These are phyloP conservation scores for Aspergillus sp. DNA, from an alignment of 2,329 filamentous ascomycete species.

Conservation along the genomic window DNA sequence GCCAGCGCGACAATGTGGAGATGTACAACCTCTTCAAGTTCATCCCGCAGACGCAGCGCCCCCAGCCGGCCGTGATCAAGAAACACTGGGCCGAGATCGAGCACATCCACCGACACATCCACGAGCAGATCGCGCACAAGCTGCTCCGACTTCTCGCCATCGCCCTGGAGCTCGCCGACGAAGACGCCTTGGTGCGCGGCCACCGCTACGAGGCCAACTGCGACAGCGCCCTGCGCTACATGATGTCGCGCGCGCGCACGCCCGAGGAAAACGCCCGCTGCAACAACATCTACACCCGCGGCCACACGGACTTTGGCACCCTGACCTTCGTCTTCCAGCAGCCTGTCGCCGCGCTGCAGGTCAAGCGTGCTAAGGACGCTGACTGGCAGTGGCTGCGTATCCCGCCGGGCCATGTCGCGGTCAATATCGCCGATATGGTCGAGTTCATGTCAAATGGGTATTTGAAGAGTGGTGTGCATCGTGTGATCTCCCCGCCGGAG, in stretches of 20 bases:
- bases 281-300: constrained; percentile 29
- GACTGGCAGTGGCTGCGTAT: constrained; percentile 52
- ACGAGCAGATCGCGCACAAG: constrained; percentile 55
- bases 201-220: constrained; percentile 58
- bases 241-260: constrained; percentile 54
- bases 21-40: constrained; percentile 64
- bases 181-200: constrained; percentile 54
- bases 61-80: constrained; percentile 49
- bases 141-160: constrained; percentile 60
- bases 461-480: constrained; percentile 48
- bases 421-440: constrained; percentile 52
- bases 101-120: constrained; percentile 49
- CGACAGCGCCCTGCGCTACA: constrained; percentile 61
- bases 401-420: constrained; percentile 47
- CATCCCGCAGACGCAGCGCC: constrained; percentile 41
- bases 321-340: constrained; percentile 59
- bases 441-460: constrained; percentile 50
- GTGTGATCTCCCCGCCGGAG: constrained; percentile 45
- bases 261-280: constrained; percentile 42
- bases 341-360: constrained; percentile 57
- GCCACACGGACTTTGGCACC: constrained; percentile 58
- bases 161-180: constrained; percentile 58
- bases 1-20: constrained; percentile 53
- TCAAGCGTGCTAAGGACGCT: constrained; percentile 44
- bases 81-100: constrained; percentile 57